phyloP scores from a whole-genome alignment of 179 eudicot species.

The Corrigiola litoralis region DNA sequence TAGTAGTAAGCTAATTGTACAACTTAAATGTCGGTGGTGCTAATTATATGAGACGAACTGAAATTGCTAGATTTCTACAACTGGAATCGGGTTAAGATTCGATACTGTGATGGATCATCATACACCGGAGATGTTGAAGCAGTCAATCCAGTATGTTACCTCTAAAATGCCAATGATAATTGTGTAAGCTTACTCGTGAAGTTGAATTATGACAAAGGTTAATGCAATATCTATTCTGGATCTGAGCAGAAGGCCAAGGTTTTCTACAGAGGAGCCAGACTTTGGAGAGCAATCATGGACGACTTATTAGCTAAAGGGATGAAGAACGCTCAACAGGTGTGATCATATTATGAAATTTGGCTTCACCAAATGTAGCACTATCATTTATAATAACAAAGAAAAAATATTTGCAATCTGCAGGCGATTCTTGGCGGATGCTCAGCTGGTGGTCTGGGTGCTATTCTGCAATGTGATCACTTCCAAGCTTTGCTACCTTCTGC shows the following conservation, averaged over 20 bases:
- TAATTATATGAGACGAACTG: not conserved
- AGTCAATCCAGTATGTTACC: conserved; percentile 55
- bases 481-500: conserved; percentile 39
- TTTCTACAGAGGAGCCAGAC: conserved; percentile 54
- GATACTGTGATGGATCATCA: conserved; percentile 85
- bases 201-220: not conserved
- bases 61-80: conserved; percentile 52
- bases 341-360: not conserved
- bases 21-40: not conserved
- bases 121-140: conserved; percentile 71
- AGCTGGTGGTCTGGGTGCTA: conserved; percentile 58
- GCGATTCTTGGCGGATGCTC: conserved; percentile 57
- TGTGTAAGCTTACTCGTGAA: not conserved
- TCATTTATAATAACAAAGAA: not conserved
- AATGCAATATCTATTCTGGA: not conserved
- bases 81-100: conserved; percentile 67
- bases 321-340: conserved; percentile 49
- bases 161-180: not conserved
- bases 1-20: not conserved
- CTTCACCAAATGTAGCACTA: too few relatives aligned
- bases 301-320: conserved; percentile 51
- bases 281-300: conserved; percentile 48
- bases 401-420: conserved; percentile 17
- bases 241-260: conserved; percentile 35
- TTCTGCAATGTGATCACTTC: conserved; percentile 62